These are phyloP conservation scores for Panus rudis DNA, from an alignment of 768 basidiomycete genomes.

Conservation along the genomic window DNA sequence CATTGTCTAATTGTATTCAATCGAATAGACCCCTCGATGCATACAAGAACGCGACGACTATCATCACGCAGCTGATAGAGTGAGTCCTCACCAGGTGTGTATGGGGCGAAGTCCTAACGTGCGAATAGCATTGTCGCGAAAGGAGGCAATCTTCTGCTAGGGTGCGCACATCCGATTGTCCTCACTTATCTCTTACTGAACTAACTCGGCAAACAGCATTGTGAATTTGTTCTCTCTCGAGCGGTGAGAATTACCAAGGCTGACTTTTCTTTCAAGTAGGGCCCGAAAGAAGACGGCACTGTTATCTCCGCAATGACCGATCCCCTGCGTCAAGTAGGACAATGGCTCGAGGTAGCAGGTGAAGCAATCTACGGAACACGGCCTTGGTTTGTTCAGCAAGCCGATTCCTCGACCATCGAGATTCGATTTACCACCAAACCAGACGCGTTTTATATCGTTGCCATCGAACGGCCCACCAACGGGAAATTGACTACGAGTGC, in stretches of 20 bases:
- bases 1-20: too few relatives aligned
- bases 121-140: conserved; percentile 50
- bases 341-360: conserved; percentile 14
- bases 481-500: conserved; percentile 2
- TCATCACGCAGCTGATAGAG: conserved; percentile 3
- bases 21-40: background rate
- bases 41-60: conserved; percentile 6
- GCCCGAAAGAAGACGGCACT: conserved; percentile 11
- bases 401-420: too few relatives aligned
- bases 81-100: too few relatives aligned
- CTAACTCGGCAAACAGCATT: too few relatives aligned
- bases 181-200: background rate
- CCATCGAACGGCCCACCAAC: conserved; percentile 11
- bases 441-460: conserved; percentile 23
- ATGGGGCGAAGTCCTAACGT: background rate
- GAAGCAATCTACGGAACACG: conserved; percentile 14
- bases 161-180: conserved; percentile 26
- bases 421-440: conserved; percentile 25
- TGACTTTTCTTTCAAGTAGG: background rate
- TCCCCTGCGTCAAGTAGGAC: conserved; percentile 10
- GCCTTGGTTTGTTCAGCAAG: conserved; percentile 8
- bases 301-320: conserved; percentile 11
- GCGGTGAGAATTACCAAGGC: background rate
- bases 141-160: conserved; percentile 42
- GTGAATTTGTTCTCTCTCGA: background rate